Conservation (phyloP, 768 basidiomycete species). For the Termitomyces sp. region DNA sequence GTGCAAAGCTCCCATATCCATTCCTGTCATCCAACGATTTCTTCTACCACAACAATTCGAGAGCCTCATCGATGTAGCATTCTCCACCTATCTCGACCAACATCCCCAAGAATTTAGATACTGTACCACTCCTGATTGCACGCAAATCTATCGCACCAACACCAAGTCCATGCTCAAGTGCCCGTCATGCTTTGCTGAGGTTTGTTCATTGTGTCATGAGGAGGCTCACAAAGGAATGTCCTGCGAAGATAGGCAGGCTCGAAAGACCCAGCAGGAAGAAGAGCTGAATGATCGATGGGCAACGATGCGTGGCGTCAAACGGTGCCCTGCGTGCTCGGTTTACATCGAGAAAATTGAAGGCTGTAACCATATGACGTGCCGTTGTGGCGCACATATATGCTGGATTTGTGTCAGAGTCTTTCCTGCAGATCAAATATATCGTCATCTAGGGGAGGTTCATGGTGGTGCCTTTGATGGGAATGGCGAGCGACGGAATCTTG, state of each 20-base stretch:
- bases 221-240: slow-evolving; percentile 52
- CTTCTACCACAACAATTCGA: slow-evolving; percentile 50
- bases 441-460: slow-evolving; percentile 12
- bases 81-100: slow-evolving; percentile 51
- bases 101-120: slow-evolving; percentile 58
- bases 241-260: slow-evolving; percentile 38
- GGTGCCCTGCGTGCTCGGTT: slow-evolving; percentile 45
- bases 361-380: slow-evolving; percentile 56
- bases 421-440: slow-evolving; percentile 10
- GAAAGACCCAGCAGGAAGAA: slow-evolving; percentile 40
- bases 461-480: slow-evolving; percentile 18
- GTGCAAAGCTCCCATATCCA: slow-evolving; percentile 54
- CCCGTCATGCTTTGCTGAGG: slow-evolving; percentile 48
- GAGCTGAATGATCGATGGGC: slow-evolving; percentile 42
- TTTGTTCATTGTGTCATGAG: slow-evolving; percentile 50
- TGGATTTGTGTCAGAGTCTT: slow-evolving; percentile 54
- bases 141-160: slow-evolving; percentile 55
- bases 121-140: slow-evolving; percentile 74
- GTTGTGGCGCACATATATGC: slow-evolving; percentile 51
- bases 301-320: slow-evolving; percentile 34
- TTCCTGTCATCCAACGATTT: slow-evolving; percentile 50
- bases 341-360: slow-evolving; percentile 51
- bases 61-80: slow-evolving; percentile 53
- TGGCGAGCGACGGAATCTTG: slow-evolving; percentile 10
- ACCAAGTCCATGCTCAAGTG: slow-evolving; percentile 37